phyloP scores from a whole-genome alignment of 2,329 filamentous ascomycete species.

The Reticulascus tulasneorum region DNA sequence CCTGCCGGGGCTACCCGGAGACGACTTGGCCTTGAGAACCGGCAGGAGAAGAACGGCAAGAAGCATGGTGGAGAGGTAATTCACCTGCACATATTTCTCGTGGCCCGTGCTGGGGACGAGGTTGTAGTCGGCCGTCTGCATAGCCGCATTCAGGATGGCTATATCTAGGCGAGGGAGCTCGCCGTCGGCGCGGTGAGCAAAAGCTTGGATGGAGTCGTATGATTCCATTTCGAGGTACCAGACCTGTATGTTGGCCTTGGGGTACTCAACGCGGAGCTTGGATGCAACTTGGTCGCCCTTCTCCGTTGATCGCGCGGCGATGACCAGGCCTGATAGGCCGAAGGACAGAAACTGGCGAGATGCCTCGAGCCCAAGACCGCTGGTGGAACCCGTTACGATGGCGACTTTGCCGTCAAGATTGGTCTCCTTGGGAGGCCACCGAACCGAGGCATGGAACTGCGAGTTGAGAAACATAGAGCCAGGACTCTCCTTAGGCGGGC shows the following conservation, averaged over 20 bases:
- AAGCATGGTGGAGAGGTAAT: constrained; percentile 49
- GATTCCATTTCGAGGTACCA: constrained; percentile 36
- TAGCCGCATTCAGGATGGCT: constrained; percentile 31
- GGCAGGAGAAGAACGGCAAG: constrained; percentile 34
- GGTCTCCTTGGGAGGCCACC: constrained; percentile 14
- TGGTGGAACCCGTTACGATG: constrained; percentile 40
- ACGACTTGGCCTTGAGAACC: constrained; percentile 21
- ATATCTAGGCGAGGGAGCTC: constrained; percentile 33
- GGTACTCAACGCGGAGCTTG: constrained; percentile 23
- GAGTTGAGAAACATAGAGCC: constrained; percentile 23
- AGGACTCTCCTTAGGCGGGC: not conserved
- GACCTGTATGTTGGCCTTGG: constrained; percentile 30
- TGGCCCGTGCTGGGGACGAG: constrained; percentile 22
- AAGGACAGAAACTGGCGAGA: constrained; percentile 31
- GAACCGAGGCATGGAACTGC: constrained; percentile 19
- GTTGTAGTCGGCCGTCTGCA: constrained; percentile 17
- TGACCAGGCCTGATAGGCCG: constrained; percentile 36
- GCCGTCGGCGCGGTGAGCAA: constrained; percentile 25
- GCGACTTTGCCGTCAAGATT: constrained; percentile 30
- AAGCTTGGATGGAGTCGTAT: constrained; percentile 34
- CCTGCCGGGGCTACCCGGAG: constrained; percentile 9
- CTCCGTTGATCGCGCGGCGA: constrained; percentile 38
- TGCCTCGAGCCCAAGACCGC: constrained; percentile 37
- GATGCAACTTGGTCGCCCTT: constrained; percentile 39
- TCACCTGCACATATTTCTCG: constrained; percentile 45